Evolutionary conservation across 129 eudicot species (phyloP), one percentile per base, ranked within the genome.

Genomic region (Kitagawia praeruptora): DNA sequence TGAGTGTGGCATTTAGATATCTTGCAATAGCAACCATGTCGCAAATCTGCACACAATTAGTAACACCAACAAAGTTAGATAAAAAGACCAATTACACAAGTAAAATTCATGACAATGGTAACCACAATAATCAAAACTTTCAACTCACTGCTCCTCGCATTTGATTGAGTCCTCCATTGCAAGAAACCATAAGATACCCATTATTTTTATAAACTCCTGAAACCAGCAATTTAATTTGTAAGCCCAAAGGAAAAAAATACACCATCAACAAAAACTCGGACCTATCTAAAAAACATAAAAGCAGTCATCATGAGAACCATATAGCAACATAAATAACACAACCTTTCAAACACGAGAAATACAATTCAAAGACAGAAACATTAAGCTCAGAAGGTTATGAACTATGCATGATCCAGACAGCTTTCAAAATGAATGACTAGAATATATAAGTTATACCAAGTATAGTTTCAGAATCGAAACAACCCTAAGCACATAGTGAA

Each of bases 161-260:
- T 63, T 78, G 73, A 63, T 78, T 78, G 56, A 78, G 80, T 40
- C 80, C 80, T 63, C 80, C 80, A 63, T 78, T 78, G 74, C 80
- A 78, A 61, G 80, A 78, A 41, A 78, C 74, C 80, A 78, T 63
- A 40, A 78, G 74, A 64, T 78, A 78, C 45, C 80, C 80, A 13
- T 78, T 78, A 25, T 78, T 78, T 37, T 61, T 74, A 41, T 78
- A 78, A 41, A 78, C 56, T 28, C 73, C 80, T 78, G 80, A 21
- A 77, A 54, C 44, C 63, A 75, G 56, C 25, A 75, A 28, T 6
- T 10, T 1, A 75, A 48, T 3, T 47, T 15, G 14, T 39, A 51
- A 75, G 66, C 34, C 25, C 78, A 56, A 23, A 19, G 21, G 13
- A 74, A 44, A 44, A 41, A 41, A 23, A n/a, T 6, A 73, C 19